Conservation (phyloP, 495 filamentous ascomycete species). For the Penicillium simplicissimum region DNA sequence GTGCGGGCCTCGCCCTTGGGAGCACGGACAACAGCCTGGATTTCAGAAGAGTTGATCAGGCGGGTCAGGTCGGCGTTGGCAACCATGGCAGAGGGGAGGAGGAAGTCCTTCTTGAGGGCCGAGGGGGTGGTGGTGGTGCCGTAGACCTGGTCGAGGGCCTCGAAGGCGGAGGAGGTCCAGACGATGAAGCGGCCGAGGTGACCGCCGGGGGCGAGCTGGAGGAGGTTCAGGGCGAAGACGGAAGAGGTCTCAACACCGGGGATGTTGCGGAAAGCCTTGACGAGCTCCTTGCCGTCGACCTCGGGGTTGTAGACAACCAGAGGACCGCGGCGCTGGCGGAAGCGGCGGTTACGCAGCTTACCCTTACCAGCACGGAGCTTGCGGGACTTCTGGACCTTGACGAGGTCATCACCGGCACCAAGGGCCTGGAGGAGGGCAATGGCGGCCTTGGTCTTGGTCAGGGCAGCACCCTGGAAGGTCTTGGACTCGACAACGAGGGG, state of each 20-base stretch:
- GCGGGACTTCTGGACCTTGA: slow-evolving; percentile 89
- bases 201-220: slow-evolving; percentile 97
- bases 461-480: slow-evolving; percentile 71
- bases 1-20: slow-evolving; percentile 86
- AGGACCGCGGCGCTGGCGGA: slow-evolving; percentile 95
- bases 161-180: slow-evolving; percentile 96
- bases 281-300: slow-evolving; percentile 87
- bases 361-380: slow-evolving; percentile 98
- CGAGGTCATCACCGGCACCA: slow-evolving; percentile 85
- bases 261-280: slow-evolving; percentile 95
- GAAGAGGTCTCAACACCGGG: slow-evolving; percentile 96
- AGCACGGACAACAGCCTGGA: slow-evolving; percentile 87
- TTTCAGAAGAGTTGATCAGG: slow-evolving; percentile 98
- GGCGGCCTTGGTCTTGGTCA: slow-evolving; percentile 88
- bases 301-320: slow-evolving; percentile 95
- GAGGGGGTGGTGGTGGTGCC: slow-evolving; percentile 82
- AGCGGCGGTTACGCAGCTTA: slow-evolving; percentile 90
- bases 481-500: slow-evolving; percentile 92
- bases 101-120: slow-evolving; percentile 96
- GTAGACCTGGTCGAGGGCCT: slow-evolving; percentile 94
- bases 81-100: slow-evolving; percentile 85
- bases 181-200: slow-evolving; percentile 98
- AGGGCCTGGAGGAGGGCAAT: slow-evolving; percentile 82
- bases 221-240: slow-evolving; percentile 94
- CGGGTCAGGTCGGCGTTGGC: slow-evolving; percentile 90